These are phyloP conservation scores for Pythium volutum DNA, from an alignment of 352 stramenopile genomes.

Conservation along the genomic window DNA sequence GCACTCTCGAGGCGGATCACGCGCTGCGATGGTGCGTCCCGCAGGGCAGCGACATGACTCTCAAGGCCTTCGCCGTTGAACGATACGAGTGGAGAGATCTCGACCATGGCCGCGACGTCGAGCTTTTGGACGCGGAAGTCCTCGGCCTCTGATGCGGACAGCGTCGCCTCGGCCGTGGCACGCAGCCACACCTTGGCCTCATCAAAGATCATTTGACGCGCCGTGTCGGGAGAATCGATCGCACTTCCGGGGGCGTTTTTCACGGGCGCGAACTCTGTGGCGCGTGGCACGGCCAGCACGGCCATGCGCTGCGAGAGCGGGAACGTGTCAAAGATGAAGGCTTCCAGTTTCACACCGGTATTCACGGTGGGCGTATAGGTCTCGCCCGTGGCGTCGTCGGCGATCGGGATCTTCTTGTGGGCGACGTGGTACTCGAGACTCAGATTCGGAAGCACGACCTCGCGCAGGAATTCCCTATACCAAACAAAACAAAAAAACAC, in stretches of 20 bases:
- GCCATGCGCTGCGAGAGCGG: constrained; percentile 91
- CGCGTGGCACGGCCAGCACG: constrained; percentile 90
- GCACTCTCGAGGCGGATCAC: constrained; percentile 42
- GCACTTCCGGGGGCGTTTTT: constrained; percentile 85
- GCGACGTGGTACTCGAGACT: constrained; percentile 94
- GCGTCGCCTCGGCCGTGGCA: constrained; percentile 34
- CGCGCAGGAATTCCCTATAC: constrained; percentile 64
- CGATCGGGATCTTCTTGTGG: constrained; percentile 96
- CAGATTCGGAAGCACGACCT: constrained; percentile 84
- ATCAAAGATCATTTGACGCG: constrained; percentile 63
- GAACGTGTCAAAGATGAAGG: constrained; percentile 99
- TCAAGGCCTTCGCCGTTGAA: constrained; percentile 85
- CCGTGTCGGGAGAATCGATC: constrained; percentile 85
- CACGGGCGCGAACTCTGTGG: constrained; percentile 92
- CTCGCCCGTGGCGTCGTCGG: constrained; percentile 58
- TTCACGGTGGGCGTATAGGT: constrained; percentile 82
- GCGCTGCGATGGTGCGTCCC: constrained; percentile 21
- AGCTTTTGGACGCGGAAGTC: constrained; percentile 39
- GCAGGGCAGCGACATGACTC: constrained; percentile 26
- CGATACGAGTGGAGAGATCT: constrained; percentile 87
- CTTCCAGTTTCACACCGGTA: constrained; percentile 98
- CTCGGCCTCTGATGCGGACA: constrained; percentile 26
- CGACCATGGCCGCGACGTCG: constrained; percentile 33
- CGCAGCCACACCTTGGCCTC: constrained; percentile 69
- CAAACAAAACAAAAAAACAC: neutral